Conservation (phyloP, 140 eudicot species). For the Oenanthe javanica region DNA sequence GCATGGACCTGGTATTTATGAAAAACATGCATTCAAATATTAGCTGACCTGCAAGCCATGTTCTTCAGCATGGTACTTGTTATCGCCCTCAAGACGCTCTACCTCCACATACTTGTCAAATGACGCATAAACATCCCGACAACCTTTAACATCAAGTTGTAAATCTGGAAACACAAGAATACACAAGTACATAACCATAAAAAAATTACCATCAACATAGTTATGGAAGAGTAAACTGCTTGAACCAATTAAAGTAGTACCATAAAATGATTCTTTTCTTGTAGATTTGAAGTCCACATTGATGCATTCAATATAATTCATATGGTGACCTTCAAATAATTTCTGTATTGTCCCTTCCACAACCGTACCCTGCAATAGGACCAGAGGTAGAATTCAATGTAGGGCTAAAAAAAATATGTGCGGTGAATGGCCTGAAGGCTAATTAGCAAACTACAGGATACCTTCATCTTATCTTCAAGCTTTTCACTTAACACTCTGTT, state of each 20-base stretch:
- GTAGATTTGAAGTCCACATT: slow-evolving; percentile 92
- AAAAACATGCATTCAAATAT: background rate
- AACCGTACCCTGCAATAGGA: slow-evolving; percentile 68
- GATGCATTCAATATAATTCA: slow-evolving; percentile 94
- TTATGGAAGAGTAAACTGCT: background rate
- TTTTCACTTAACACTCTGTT: slow-evolving; percentile 89
- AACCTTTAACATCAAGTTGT: slow-evolving; percentile 97
- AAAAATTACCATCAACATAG: background rate
- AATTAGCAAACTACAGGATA: slow-evolving; percentile 11
- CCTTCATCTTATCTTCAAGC: slow-evolving; percentile 99
- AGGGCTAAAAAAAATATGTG: background rate
- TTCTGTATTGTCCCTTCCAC: slow-evolving; percentile 97
- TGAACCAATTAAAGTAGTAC: slow-evolving; percentile 25
- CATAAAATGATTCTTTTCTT: slow-evolving; percentile 88
- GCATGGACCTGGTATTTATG: background rate
- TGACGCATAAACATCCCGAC: slow-evolving; percentile 90
- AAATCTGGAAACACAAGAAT: slow-evolving; percentile 42
- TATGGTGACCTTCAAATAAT: slow-evolving; percentile 93
- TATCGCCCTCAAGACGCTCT: slow-evolving; percentile 92
- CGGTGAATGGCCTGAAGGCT: background rate
- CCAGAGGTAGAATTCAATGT: background rate
- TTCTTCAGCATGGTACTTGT: slow-evolving; percentile 84
- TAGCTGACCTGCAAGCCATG: slow-evolving; percentile 74
- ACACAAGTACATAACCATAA: background rate
- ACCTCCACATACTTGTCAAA: slow-evolving; percentile 98